These are phyloP conservation scores for grape (Vitis vinifera) DNA, from an alignment of 164 flowering plant species.

Conservation along the genomic window ASM3070453v1 NC_081814.1:4129501-4130000, in stretches of 20 bases:
- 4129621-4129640: slow-evolving; percentile 39
- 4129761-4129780: slow-evolving; percentile 68
- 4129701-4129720: slow-evolving; percentile 38
- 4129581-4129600: too few species aligned
- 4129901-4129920: slow-evolving; percentile 39
- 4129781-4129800: slow-evolving; percentile 51
- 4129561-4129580: too few species aligned
- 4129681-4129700: slow-evolving; percentile 37
- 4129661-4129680: slow-evolving; percentile 57
- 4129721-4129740: slow-evolving; percentile 51
- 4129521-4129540: too few species aligned
- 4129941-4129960: slow-evolving; percentile 40
- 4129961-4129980: slow-evolving; percentile 26
- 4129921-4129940: slow-evolving; percentile 21
- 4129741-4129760: slow-evolving; percentile 44
- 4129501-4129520: slow-evolving; percentile 5
- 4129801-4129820: slow-evolving; percentile 54
- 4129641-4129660: slow-evolving; percentile 47
- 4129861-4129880: not conserved
- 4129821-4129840: slow-evolving; percentile 36
- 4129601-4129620: slow-evolving; percentile 57
- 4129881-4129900: not conserved
- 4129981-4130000: slow-evolving; percentile 28
- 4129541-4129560: too few species aligned
- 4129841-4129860: not conserved